phyloP scores from a whole-genome alignment of 192 early-diverging fungal species.

The Backusella luteola region DNA sequence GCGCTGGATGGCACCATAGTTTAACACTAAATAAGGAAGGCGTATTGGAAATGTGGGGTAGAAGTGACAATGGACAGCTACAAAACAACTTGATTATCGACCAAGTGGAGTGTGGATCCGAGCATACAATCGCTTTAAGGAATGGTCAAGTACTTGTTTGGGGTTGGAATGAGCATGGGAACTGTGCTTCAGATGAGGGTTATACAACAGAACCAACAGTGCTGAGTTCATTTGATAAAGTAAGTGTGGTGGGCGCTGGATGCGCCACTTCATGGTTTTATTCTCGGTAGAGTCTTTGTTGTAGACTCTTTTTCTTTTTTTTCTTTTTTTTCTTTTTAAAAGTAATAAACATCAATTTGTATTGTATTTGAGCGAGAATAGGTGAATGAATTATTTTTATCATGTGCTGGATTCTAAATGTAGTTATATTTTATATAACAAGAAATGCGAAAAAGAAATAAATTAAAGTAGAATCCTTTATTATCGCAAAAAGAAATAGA shows the following conservation, averaged over 20 bases:
- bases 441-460: no score
- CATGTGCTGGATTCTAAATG: no score
- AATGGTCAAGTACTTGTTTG: slow-evolving; percentile 35
- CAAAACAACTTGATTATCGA: slow-evolving; percentile 18
- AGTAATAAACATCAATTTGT: no score
- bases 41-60: slow-evolving; percentile 63
- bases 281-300: background rate
- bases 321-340: no score
- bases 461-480: no score
- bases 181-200: slow-evolving; percentile 60
- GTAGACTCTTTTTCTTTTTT: background rate
- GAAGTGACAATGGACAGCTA: slow-evolving; percentile 71
- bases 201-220: background rate
- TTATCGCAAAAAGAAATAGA: no score
- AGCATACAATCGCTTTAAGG: slow-evolving; percentile 61
- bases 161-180: slow-evolving; percentile 98
- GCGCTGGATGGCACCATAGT: slow-evolving; percentile 64
- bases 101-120: slow-evolving; percentile 67
- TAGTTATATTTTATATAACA: no score
- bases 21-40: slow-evolving; percentile 31
- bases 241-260: slow-evolving; percentile 30
- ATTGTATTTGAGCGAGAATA: no score
- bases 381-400: no score
- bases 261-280: slow-evolving; percentile 44
- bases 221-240: background rate